Evolutionary conservation across 192 early-diverging fungal genomes (phyloP), one percentile per base, ranked within the genome.

Genomic region (Dissophora globulifera): DNA sequence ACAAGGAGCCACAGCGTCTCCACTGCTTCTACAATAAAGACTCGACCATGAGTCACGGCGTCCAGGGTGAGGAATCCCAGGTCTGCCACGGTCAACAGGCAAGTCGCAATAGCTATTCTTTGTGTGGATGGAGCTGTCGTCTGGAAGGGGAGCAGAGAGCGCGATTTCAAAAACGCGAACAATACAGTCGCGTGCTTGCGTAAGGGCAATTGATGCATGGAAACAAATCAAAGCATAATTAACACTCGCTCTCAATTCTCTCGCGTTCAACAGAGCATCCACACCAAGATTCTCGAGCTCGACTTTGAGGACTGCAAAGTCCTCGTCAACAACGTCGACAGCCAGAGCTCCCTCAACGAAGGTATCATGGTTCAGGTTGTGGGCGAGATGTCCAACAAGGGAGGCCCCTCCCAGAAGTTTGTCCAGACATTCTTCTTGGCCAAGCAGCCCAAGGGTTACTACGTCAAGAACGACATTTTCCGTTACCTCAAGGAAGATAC

Each of bases 391-490:
- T 92, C 94, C 66, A 94, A 94, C 86, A 87, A 89, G 56, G 89
- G 85, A 43, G 88, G 87, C 45, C 67, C 90, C 16, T 87, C 90
- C 33, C 92, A 91, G 81, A 93, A 94, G 69, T 98, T 98, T 71
- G 91, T 86, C 29, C 96, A 96, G 68, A 95, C 95, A 26, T 96
- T 98, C 79, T 89, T 95, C 62, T 81, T 98, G 50, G 96, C 92
- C 43, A 85, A 91, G 78, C 95, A 95, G 76, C 90, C 91, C 19
- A 85, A 85, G 47, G 94, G 94, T n/a, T 98, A 94, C 82, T 96
- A 93, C 70, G 94, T 98, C 25, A 80, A 91, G 81, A 95, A 95
- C 68, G 94, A 96, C 75, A 95, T 98, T 58, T 92, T 98, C 85
- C 91, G 96, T 58, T 96, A 92, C 83, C 81, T 98, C 72, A 93